Evolutionary conservation across 2,329 filamentous ascomycete genomes (phyloP).

Genomic region (Botrytis fragariae): DNA sequence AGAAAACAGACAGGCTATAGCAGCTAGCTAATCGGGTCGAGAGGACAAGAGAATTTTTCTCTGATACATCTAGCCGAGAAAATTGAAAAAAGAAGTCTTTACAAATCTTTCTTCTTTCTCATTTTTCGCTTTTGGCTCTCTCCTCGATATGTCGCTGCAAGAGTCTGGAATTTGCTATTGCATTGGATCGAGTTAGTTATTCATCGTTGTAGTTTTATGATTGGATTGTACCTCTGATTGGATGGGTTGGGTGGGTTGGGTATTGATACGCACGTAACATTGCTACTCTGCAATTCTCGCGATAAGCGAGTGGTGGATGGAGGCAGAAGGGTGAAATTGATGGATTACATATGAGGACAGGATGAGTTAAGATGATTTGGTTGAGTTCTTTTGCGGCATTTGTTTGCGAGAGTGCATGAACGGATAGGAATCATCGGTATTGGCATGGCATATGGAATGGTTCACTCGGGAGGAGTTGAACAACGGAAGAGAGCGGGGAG

Average conservation of each 20-base stretch:
- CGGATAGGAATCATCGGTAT: neutral
- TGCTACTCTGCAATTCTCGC: constrained; percentile 6
- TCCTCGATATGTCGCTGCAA: neutral
- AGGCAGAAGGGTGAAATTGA: constrained; percentile 2
- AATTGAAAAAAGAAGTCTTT: neutral
- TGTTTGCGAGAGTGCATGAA: constrained; percentile 9
- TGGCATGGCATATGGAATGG: neutral
- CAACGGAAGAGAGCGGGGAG: neutral
- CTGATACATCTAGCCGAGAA: neutral
- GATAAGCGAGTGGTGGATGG: neutral
- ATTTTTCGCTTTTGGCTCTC: neutral
- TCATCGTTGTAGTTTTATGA: constrained; percentile 18
- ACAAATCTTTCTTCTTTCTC: neutral
- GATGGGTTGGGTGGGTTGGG: neutral
- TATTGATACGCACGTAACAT: neutral
- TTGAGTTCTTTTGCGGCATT: constrained; percentile 4
- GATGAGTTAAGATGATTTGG: neutral
- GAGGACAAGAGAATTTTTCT: neutral
- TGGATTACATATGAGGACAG: constrained; percentile 2
- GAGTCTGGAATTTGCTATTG: neutral
- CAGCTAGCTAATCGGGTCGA: constrained; percentile 1
- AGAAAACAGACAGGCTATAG: neutral
- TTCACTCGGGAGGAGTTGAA: constrained; percentile 2
- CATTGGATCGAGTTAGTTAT: constrained; percentile 1
- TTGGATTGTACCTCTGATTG: neutral